Percentiles rank a stretch among this genome's conserved stretches.
These are phyloP conservation scores for Zea mays DNA, from an alignment of 176 grass and related monocot genomes.

Conservation along the genomic window DNA sequence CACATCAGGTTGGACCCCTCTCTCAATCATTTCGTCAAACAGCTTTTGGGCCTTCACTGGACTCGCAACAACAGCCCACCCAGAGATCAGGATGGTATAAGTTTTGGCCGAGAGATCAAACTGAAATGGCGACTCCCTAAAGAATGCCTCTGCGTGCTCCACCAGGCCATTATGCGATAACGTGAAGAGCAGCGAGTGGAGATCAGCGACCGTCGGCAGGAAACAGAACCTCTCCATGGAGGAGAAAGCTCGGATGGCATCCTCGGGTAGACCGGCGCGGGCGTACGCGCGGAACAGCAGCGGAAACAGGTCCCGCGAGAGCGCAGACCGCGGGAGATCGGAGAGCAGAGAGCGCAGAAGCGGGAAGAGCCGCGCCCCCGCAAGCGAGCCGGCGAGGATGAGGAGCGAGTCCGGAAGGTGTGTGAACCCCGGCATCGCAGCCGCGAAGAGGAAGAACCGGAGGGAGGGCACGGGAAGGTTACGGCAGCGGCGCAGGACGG, in stretches of 20 bases:
- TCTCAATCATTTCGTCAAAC: constrained; percentile 73
- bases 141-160: constrained; percentile 62
- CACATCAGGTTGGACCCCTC: constrained; percentile 42
- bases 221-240: constrained; percentile 66
- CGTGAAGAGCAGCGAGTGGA: constrained; percentile 67
- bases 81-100: constrained; percentile 79
- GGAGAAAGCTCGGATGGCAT: constrained; percentile 57
- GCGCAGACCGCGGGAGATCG: constrained; percentile 46
- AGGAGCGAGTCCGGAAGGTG: constrained; percentile 54
- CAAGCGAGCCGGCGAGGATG: constrained; percentile 63
- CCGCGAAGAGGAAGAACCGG: constrained; percentile 73
- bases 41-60: constrained; percentile 43
- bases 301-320: constrained; percentile 57
- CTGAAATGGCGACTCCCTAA: constrained; percentile 31
- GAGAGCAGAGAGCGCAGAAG: constrained; percentile 78
- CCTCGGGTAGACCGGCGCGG: constrained; percentile 53
- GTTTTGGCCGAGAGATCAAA: constrained; percentile 56
- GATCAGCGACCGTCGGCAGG: constrained; percentile 42
- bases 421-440: constrained; percentile 47
- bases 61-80: constrained; percentile 55
- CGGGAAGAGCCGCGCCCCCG: constrained; percentile 58
- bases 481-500: constrained; percentile 64
- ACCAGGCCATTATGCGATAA: constrained; percentile 71
- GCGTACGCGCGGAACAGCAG: constrained; percentile 79
- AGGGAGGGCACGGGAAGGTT: constrained; percentile 58